Percentiles rank a stretch among this genome's conserved stretches.
phyloP scores from a whole-genome alignment of 768 basidiomycete genomes.

The Lanmaoa rubissima region DNA sequence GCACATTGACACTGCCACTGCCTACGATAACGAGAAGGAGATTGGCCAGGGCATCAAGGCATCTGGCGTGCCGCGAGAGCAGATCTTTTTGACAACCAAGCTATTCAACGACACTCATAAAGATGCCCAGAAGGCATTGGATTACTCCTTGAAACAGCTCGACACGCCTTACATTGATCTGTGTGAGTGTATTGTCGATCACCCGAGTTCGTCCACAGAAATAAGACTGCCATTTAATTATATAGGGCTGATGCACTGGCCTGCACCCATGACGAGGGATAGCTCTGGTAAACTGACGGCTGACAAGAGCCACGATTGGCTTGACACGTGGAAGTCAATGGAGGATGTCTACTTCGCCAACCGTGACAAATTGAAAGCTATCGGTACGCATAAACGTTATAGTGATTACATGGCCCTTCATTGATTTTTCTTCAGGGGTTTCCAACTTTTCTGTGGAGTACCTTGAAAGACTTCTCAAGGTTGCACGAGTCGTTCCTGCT shows the following conservation, averaged over 20 bases:
- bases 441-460: conserved; percentile 67
- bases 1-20: conserved; percentile 66
- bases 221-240: conserved; percentile 65
- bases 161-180: conserved; percentile 77
- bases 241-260: conserved; percentile 78
- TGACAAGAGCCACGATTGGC: conserved; percentile 57
- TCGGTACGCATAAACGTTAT: conserved; percentile 40
- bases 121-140: conserved; percentile 55
- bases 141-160: conserved; percentile 61
- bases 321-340: conserved; percentile 77
- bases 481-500: conserved; percentile 57
- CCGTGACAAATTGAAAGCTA: conserved; percentile 70
- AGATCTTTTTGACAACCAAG: conserved; percentile 79
- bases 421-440: conserved; percentile 38
- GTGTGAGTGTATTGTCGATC: conserved; percentile 42
- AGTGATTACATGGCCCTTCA: not conserved
- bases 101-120: conserved; percentile 59
- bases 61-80: conserved; percentile 67
- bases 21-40: conserved; percentile 64
- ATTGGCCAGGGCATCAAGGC: conserved; percentile 74
- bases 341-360: conserved; percentile 59
- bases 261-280: conserved; percentile 61
- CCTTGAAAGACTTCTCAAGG: conserved; percentile 57
- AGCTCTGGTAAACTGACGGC: conserved; percentile 32
- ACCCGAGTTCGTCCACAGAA: not conserved